These are phyloP conservation scores for Gossypium ekmanianum DNA, from an alignment of 345 rosid species.

Conservation along the genomic window DNA sequence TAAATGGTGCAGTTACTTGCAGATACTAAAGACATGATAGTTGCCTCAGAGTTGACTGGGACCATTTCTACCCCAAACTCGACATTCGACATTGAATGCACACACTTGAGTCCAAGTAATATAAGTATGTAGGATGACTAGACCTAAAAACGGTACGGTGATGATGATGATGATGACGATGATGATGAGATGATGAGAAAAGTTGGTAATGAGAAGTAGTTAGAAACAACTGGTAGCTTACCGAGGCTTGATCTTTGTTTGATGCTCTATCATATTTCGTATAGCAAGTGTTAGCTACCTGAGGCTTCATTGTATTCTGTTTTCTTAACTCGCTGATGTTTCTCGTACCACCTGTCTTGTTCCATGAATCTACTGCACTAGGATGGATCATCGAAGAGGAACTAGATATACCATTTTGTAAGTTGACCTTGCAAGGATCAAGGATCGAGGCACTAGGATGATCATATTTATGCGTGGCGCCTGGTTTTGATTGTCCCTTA, in stretches of 20 bases:
- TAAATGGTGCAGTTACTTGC: background rate
- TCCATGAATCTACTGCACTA: background rate
- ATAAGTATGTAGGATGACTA: background rate
- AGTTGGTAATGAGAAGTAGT: background rate
- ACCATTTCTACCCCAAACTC: conserved; percentile 7
- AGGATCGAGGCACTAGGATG: background rate
- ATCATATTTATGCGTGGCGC: background rate
- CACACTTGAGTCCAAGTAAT: no score
- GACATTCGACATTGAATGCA: background rate
- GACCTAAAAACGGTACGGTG: background rate
- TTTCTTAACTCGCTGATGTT: conserved; percentile 22
- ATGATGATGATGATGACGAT: background rate
- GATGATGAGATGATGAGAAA: background rate
- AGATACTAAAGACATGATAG: background rate
- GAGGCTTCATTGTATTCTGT: conserved; percentile 29
- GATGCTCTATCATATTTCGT: conserved; percentile 14
- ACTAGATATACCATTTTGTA: background rate
- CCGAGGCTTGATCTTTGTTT: conserved; percentile 30
- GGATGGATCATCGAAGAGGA: background rate
- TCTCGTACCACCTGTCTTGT: conserved; percentile 19
- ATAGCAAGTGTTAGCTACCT: conserved; percentile 15
- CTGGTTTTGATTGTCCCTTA: conserved; percentile 32
- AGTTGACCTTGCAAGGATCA: background rate
- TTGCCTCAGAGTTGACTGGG: background rate
- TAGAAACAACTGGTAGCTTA: conserved; percentile 18